Base-by-base conservation (phyloP, 345 rosid genomes). In the Populus pruinosa region DNA sequence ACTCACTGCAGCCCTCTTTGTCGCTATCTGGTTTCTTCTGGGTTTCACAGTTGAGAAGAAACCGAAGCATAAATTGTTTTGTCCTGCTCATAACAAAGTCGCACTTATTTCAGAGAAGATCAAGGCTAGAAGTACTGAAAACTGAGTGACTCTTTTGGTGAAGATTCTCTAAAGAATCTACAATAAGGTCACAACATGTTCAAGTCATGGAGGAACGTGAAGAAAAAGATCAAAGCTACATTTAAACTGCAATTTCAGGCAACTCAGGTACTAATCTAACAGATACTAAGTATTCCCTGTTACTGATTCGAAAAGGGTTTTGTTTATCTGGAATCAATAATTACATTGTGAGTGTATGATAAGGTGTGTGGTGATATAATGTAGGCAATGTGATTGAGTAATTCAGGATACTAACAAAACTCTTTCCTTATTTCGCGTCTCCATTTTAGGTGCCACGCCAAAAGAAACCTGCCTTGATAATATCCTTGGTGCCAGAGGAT, bases 181-280 rank as follows among this genome's bases (percentile, higher is more conserved):
- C 36, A 72, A 61, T 20, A 79, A 79, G 55, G 14, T 21, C 66
- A 44, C 62, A 75, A 82, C 79, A 92, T 96, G 99, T 96, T 96
- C 87, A 88, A 79, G 84, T 84, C 99, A 82, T 91, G 98, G 97
- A 82, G 96, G 81, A 86, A 80, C 78, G 96, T 93, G 70, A 93
- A 87, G 91, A 88, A 88, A 87, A 91, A 81, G 87, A 85, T 92
- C 87, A 93, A 88, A 83, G 90, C 87, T 21, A 89, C 87, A 25
- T 92, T 93, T 90, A 90, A 89, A 78, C 85, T 96, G 78, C 83
- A 69, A 80, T 78, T 73, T 69, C 72, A 62, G 71, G 71, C 72
- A 79, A 76, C 99, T 83, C 96, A 91, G 94, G 84, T 83, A 83
- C 68, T 69, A 72, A 53, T 79, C 75, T 71, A 73, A 73, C 68